Percentiles rank a stretch among this genome's conserved stretches.
These are phyloP conservation scores for Malus sieversii DNA, from an alignment of 306 rosid species.

Conservation along the genomic window DNA sequence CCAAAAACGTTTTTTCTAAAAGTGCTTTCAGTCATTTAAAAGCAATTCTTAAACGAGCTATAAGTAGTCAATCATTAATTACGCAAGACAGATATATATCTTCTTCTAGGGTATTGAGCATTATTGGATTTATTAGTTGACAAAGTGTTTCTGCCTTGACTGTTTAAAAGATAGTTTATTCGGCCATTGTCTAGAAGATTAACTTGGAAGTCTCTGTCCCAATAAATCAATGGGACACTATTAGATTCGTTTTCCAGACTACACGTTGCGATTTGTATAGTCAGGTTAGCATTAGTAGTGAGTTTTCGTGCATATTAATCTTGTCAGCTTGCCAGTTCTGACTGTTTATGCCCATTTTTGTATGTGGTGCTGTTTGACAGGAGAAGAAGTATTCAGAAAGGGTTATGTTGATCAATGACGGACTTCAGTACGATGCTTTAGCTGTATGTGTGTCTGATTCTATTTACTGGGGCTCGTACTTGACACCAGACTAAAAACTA, in stretches of 20 bases:
- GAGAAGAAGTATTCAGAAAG: constrained; percentile 65
- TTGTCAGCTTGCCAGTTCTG: constrained; percentile 20
- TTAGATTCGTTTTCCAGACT: constrained; percentile 15
- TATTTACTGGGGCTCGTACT: not conserved
- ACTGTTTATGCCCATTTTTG: constrained; percentile 2
- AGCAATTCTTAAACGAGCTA: no score
- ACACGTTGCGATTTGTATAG: constrained; percentile 91
- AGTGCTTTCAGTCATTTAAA: no score
- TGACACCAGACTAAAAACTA: no score
- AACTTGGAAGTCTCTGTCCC: not conserved
- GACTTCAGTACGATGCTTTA: constrained; percentile 92
- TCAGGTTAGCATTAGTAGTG: constrained; percentile 52
- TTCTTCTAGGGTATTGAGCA: not conserved
- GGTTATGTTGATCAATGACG: constrained; percentile 83
- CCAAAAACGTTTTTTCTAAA: no score
- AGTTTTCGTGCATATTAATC: constrained; percentile 9
- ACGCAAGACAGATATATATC: not conserved
- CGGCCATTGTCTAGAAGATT: not conserved
- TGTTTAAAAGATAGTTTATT: not conserved
- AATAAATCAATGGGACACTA: not conserved
- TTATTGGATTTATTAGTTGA: not conserved
- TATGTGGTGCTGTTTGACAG: constrained; percentile 41
- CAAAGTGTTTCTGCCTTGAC: not conserved
- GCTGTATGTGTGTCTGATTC: constrained; percentile 48
- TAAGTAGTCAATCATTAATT: not conserved